A percentile compares a stretch with the other conserved stretches of the same genome.
phyloP scores from a whole-genome alignment of 257 asterid species.

The Capsicum baccatum region DNA sequence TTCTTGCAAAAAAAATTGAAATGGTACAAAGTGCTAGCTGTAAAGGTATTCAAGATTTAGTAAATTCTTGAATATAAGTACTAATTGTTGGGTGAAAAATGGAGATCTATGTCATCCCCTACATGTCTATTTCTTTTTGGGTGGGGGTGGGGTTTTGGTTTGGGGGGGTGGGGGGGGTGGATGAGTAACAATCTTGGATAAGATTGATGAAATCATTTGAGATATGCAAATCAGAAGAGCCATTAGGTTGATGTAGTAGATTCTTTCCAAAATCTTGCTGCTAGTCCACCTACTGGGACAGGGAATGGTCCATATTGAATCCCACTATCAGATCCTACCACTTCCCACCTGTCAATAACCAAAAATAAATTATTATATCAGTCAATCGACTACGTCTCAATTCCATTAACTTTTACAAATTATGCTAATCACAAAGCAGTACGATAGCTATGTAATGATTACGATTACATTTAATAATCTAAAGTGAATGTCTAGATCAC shows the following conservation, averaged over 20 bases:
- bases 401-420: not conserved
- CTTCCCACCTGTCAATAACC: constrained; percentile 66
- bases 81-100: not conserved
- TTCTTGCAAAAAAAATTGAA: constrained; percentile 33
- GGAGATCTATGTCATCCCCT: not conserved
- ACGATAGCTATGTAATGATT: not conserved
- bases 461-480: not conserved
- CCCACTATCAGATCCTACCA: constrained; percentile 64
- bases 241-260: constrained; percentile 34
- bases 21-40: constrained; percentile 41
- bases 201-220: constrained; percentile 33
- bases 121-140: not conserved
- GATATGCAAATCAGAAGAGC: constrained; percentile 3
- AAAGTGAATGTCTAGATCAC: not conserved
- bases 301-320: constrained; percentile 83
- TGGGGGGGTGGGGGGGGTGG: not conserved
- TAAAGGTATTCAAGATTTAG: constrained; percentile 38
- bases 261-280: constrained; percentile 67
- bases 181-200: not conserved
- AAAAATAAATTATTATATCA: constrained; percentile 3
- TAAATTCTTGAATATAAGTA: not conserved
- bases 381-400: not conserved
- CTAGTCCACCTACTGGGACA: constrained; percentile 78
- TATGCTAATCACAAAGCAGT: not conserved
- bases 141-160: not conserved